These are phyloP conservation scores for Casuarina glauca DNA, from an alignment of 306 rosid genomes.

Conservation along the genomic window DNA sequence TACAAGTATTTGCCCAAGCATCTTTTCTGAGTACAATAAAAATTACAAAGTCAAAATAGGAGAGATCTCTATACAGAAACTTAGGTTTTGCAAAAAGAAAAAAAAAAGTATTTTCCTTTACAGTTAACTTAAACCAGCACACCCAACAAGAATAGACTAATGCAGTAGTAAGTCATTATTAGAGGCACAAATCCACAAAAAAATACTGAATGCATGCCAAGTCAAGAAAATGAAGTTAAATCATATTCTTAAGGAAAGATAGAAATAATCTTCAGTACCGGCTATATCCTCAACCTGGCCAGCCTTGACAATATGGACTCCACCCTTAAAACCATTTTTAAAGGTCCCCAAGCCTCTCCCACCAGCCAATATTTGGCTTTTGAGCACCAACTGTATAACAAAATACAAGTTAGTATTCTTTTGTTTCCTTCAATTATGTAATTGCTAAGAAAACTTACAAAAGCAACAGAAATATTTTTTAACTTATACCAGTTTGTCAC, in stretches of 20 bases:
- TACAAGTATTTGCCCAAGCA: slow-evolving; percentile 97
- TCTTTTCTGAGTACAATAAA: slow-evolving; percentile 63
- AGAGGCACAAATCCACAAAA: background rate
- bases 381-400: slow-evolving; percentile 56
- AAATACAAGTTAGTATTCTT: slow-evolving; percentile 33
- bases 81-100: slow-evolving; percentile 5
- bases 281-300: slow-evolving; percentile 89
- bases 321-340: slow-evolving; percentile 88
- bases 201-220: background rate
- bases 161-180: background rate
- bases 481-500: background rate
- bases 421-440: slow-evolving; percentile 3
- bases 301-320: slow-evolving; percentile 87
- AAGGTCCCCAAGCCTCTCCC: slow-evolving; percentile 98
- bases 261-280: slow-evolving; percentile 51
- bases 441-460: background rate
- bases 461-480: background rate
- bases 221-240: background rate
- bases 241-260: slow-evolving; percentile 9
- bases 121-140: background rate
- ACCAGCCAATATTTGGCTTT: slow-evolving; percentile 91
- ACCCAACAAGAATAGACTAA: background rate
- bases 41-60: background rate
- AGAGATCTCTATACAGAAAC: background rate
- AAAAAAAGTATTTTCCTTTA: background rate